Evolutionary conservation across 768 basidiomycete genomes (phyloP).

Genomic region (Floccularia luteovirens): DNA sequence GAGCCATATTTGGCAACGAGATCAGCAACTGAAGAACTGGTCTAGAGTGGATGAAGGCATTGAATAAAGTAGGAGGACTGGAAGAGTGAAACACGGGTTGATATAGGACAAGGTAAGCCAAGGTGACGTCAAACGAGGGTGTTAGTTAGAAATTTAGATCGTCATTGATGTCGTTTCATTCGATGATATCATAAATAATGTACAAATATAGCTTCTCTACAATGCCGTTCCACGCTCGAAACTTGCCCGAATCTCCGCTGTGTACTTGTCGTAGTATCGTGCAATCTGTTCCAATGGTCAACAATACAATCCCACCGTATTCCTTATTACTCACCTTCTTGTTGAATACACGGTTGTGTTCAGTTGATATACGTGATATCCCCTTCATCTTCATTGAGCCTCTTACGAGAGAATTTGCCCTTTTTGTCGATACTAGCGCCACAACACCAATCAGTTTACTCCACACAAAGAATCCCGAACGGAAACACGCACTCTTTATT

Average conservation of each 20-base stretch:
- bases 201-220: too few relatives aligned
- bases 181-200: too few relatives aligned
- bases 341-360: slow-evolving; percentile 96
- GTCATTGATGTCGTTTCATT: too few relatives aligned
- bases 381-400: slow-evolving; percentile 85
- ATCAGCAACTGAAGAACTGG: slow-evolving; percentile 29
- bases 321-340: slow-evolving; percentile 79
- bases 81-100: too few relatives aligned
- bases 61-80: too few relatives aligned
- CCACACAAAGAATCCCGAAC: not conserved
- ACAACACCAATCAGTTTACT: not conserved
- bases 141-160: too few relatives aligned
- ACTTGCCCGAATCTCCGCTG: slow-evolving; percentile 90
- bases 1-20: slow-evolving; percentile 63
- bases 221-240: slow-evolving; percentile 97
- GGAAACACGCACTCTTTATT: slow-evolving; percentile 75
- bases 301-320: too few relatives aligned
- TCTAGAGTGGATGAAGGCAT: too few relatives aligned
- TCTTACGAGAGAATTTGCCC: slow-evolving; percentile 83
- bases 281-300: slow-evolving; percentile 71
- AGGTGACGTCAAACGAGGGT: too few relatives aligned
- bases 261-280: slow-evolving; percentile 96
- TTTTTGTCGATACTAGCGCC: slow-evolving; percentile 75
- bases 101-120: too few relatives aligned
- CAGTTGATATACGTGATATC: slow-evolving; percentile 99